A percentile compares a stretch with the other conserved stretches of the same genome.
Conservation (phyloP, 2,329 filamentous ascomycete genomes). For the Blastomyces parvus region DNA sequence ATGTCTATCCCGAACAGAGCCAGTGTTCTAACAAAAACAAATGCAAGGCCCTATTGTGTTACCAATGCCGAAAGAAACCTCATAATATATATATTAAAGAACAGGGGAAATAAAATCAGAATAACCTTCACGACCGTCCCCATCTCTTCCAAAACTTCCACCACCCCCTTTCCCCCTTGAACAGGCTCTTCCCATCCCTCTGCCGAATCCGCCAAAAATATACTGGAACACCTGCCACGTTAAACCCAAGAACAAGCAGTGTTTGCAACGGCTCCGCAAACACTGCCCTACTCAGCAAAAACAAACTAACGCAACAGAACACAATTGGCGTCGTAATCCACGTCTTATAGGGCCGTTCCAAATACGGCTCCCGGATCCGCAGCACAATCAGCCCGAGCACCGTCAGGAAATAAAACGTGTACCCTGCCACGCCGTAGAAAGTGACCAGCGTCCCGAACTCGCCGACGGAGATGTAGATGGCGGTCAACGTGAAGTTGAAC, state of each 20-base stretch:
- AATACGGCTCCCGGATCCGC: slow-evolving; percentile 71
- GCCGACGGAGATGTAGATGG: slow-evolving; percentile 70
- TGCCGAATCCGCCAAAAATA: slow-evolving; percentile 79
- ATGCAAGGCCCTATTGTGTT: background rate
- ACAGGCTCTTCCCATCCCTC: slow-evolving; percentile 40
- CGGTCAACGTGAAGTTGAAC: slow-evolving; percentile 66
- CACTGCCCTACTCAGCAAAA: slow-evolving; percentile 76
- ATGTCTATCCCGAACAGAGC: background rate
- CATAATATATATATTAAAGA: background rate
- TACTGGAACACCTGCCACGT: slow-evolving; percentile 71
- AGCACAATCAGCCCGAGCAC: slow-evolving; percentile 89
- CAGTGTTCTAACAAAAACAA: background rate
- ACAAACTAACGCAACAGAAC: slow-evolving; percentile 95
- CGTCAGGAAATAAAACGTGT: slow-evolving; percentile 94
- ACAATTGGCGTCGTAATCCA: slow-evolving; percentile 97
- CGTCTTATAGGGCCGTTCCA: slow-evolving; percentile 85
- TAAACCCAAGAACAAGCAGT: slow-evolving; percentile 73
- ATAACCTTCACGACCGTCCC: background rate
- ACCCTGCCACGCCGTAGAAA: slow-evolving; percentile 95
- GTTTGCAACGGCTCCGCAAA: slow-evolving; percentile 90
- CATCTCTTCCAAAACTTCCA: slow-evolving; percentile 39
- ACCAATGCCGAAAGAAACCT: background rate
- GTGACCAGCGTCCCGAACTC: slow-evolving; percentile 88
- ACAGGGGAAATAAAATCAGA: background rate
- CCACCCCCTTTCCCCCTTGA: slow-evolving; percentile 17